Conservation (phyloP, 768 basidiomycete species). For the Pilatotrama ljubarskyi region DNA sequence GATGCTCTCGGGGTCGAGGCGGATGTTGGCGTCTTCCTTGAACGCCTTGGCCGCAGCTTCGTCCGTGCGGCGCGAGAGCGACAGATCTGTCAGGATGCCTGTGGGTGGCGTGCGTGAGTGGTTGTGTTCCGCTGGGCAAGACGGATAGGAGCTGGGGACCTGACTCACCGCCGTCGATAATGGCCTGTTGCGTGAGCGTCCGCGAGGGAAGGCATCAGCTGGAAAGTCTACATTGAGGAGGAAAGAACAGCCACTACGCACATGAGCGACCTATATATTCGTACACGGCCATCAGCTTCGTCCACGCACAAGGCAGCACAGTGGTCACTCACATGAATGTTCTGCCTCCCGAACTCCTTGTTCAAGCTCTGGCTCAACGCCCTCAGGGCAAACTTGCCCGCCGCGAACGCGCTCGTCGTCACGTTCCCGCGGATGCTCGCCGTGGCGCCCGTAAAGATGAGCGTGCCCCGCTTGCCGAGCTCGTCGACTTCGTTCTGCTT, state of each 20-base stretch:
- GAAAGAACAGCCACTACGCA: conserved; percentile 36
- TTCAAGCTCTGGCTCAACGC: conserved; percentile 45
- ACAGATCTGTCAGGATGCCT: conserved; percentile 42
- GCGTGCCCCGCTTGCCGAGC: conserved; percentile 39
- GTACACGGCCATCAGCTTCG: neutral
- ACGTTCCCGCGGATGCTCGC: conserved; percentile 42
- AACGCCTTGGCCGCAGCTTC: conserved; percentile 33
- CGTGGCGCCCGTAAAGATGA: conserved; percentile 48
- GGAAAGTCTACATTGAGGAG: neutral
- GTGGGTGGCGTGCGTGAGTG: neutral
- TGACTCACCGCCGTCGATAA: conserved; percentile 64
- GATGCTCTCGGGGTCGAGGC: conserved; percentile 66
- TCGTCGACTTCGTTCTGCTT: conserved; percentile 32
- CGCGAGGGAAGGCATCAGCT: neutral
- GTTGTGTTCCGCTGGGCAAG: neutral
- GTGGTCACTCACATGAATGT: conserved; percentile 40
- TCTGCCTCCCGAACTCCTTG: conserved; percentile 46
- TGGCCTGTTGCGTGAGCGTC: conserved; percentile 40
- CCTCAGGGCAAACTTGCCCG: conserved; percentile 42
- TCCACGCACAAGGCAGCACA: neutral
- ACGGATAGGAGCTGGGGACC: neutral
- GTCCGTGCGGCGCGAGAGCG: conserved; percentile 25
- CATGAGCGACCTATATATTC: conserved; percentile 58
- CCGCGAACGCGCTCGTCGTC: conserved; percentile 40
- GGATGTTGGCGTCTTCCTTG: conserved; percentile 45